phyloP scores from a whole-genome alignment of 2,329 filamentous ascomycete species.

The Sclerotinia nivalis region DNA sequence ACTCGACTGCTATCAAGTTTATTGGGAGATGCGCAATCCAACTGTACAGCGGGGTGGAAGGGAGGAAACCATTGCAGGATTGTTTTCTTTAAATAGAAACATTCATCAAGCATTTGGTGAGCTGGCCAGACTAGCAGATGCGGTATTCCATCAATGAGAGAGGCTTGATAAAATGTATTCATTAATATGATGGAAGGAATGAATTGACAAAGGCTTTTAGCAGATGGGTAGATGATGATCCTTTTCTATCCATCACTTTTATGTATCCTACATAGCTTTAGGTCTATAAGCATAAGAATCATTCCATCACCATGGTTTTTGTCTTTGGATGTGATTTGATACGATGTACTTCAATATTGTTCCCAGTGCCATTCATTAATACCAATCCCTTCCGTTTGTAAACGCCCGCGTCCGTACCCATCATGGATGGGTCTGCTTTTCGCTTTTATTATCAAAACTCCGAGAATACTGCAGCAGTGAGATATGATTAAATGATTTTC shows the following conservation, averaged over 20 bases:
- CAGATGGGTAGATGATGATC: background rate
- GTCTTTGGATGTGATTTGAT: background rate
- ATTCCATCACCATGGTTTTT: slow-evolving; percentile 25
- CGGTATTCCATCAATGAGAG: slow-evolving; percentile 27
- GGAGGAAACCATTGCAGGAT: slow-evolving; percentile 39
- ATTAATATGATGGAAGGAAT: slow-evolving; percentile 29
- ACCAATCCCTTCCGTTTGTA: too few relatives aligned
- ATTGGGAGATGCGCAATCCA: slow-evolving; percentile 38
- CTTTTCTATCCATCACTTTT: slow-evolving; percentile 28
- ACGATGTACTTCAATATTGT: background rate
- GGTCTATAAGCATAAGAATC: slow-evolving; percentile 29
- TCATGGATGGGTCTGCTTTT: too few relatives aligned
- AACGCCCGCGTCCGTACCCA: too few relatives aligned
- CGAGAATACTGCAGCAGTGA: too few relatives aligned
- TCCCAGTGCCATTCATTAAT: too few relatives aligned
- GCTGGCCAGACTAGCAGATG: slow-evolving; percentile 37
- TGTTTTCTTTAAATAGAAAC: slow-evolving; percentile 32
- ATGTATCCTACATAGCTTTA: slow-evolving; percentile 37
- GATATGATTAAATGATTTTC: too few relatives aligned
- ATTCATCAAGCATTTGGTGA: slow-evolving; percentile 31
- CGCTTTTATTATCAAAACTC: too few relatives aligned
- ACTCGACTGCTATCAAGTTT: slow-evolving; percentile 33
- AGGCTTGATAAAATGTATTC: slow-evolving; percentile 28
- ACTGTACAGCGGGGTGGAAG: slow-evolving; percentile 39
- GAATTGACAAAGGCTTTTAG: slow-evolving; percentile 22